A percentile compares a stretch with the other conserved stretches of the same genome.
phyloP scores from a whole-genome alignment of 2,329 filamentous ascomycete species.

The Rasamsonia emersonii region DNA sequence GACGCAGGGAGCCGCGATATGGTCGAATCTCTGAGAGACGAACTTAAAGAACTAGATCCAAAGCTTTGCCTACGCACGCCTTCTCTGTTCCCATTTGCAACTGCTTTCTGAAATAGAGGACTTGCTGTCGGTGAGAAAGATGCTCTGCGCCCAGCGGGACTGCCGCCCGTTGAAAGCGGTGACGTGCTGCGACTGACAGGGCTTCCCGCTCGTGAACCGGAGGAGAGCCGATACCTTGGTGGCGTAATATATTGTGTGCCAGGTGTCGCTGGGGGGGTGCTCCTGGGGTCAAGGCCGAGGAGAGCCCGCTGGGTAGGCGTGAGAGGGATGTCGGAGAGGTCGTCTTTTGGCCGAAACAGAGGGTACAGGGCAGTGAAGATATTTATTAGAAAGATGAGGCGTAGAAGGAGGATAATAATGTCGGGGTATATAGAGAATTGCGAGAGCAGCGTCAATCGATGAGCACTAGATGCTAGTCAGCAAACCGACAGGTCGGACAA shows the following conservation, averaged over 20 bases:
- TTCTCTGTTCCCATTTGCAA: conserved; percentile 38
- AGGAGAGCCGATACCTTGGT: conserved; percentile 73
- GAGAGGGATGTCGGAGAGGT: conserved; percentile 79
- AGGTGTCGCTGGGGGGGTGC: conserved; percentile 55
- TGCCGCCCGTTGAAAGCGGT: conserved; percentile 29
- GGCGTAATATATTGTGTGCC: conserved; percentile 72
- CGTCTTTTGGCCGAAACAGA: conserved; percentile 62
- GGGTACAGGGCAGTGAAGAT: conserved; percentile 63
- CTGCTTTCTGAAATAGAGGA: conserved; percentile 60
- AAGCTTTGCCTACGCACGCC: conserved; percentile 52
- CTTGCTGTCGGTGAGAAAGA: conserved; percentile 48
- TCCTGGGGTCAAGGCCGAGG: conserved; percentile 67
- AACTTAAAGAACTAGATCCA: conserved; percentile 43
- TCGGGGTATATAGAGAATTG: conserved; percentile 34
- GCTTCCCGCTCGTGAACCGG: conserved; percentile 43
- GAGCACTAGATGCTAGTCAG: conserved; percentile 20
- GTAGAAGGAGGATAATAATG: conserved; percentile 45
- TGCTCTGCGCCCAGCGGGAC: conserved; percentile 24
- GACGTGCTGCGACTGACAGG: conserved; percentile 30
- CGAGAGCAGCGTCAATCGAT: conserved; percentile 26
- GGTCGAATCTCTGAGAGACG: conserved; percentile 32
- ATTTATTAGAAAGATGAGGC: conserved; percentile 59
- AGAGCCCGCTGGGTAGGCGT: conserved; percentile 81
- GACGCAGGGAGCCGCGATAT: conserved; percentile 54
- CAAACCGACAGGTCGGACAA: conserved; percentile 10